A percentile compares a stretch with the other conserved stretches of the same genome.
Conservation (phyloP, 2,329 filamentous ascomycete species). For the Pestalotiopsis sp. region DNA sequence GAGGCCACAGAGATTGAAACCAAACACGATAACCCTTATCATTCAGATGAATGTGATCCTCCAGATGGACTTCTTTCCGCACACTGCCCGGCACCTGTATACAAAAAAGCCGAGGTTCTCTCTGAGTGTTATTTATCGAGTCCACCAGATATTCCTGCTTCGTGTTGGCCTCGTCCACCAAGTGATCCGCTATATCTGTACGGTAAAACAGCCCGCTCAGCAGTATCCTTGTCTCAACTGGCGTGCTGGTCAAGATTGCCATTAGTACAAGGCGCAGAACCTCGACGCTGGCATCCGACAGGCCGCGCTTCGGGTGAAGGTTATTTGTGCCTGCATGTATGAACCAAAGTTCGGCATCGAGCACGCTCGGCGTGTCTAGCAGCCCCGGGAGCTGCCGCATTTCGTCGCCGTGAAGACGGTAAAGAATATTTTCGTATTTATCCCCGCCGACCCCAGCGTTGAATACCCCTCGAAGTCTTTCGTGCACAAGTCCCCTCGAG, state of each 20-base stretch:
- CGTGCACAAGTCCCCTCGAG: background rate
- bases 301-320: constrained; percentile 18
- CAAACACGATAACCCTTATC: constrained; percentile 22
- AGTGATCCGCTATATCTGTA: constrained; percentile 18
- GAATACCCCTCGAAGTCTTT: constrained; percentile 14
- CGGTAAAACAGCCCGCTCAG: constrained; percentile 24
- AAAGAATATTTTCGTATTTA: constrained; percentile 25
- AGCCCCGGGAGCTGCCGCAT: constrained; percentile 1
- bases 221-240: constrained; percentile 15
- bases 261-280: background rate
- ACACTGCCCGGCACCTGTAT: constrained; percentile 7
- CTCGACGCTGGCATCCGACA: constrained; percentile 11
- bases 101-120: background rate
- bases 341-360: constrained; percentile 21
- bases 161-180: constrained; percentile 20
- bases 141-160: constrained; percentile 2
- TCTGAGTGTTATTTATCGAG: background rate
- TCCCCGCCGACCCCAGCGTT: constrained; percentile 28
- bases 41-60: constrained; percentile 25
- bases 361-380: background rate
- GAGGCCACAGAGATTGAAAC: constrained; percentile 7
- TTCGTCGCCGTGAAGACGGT: constrained; percentile 19
- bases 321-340: constrained; percentile 25
- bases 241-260: constrained; percentile 6
- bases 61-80: constrained; percentile 12